Evolutionary conservation across 495 filamentous ascomycete species (phyloP), one percentile per base, ranked within the genome.

Genomic region (Delitschia confertaspora): DNA sequence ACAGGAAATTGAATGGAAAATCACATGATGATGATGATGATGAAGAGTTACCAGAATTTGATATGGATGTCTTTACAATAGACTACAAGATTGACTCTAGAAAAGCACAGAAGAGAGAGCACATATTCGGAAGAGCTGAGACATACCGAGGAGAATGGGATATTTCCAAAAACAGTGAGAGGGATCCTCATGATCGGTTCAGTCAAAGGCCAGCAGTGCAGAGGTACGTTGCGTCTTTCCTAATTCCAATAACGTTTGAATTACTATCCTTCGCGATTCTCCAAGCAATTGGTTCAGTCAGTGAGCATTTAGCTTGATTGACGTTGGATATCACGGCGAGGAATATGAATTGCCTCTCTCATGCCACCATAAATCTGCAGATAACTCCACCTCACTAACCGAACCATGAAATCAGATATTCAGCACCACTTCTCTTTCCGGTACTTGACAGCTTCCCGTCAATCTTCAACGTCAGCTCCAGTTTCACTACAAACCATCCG

Each of bases 391-490:
- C 34, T 52, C 35, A n/a, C 29, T 25, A 31, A 33, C 45, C 33
- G 26, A 36, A 13, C 26, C n/a, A 29, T 17, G 36, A 34, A 27
- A 22, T 13, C 53, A 82, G 78, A 41, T 77, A 74, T 46, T 62
- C 68, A 35, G 76, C 76, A 14, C 43, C 66, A 3, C 69, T 93
- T 13, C 64, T 69, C 4, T 87, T 85, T 59, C 88, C 91, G 3
- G 59, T 88, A 9, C 72, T 93, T 21, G 78, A 88, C 59, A 93
- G 85, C 62, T 94, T 84, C 67, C 91, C 74, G 26, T 65, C 45
- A 23, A 83, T 82, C 47, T 88, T 80, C 66, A 52, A 55, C 16
- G 44, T 66, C 54, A 49, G 65, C 33, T 44, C 59, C n/a, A n/a
- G n/a, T n/a, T n/a, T n/a, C n/a, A n/a, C n/a, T n/a, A n/a, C n/a